Evolutionary conservation across 495 filamentous ascomycete genomes (phyloP), one percentile per base, ranked within the genome.

Genomic region (Penicillium macrosclerotiorum): DNA sequence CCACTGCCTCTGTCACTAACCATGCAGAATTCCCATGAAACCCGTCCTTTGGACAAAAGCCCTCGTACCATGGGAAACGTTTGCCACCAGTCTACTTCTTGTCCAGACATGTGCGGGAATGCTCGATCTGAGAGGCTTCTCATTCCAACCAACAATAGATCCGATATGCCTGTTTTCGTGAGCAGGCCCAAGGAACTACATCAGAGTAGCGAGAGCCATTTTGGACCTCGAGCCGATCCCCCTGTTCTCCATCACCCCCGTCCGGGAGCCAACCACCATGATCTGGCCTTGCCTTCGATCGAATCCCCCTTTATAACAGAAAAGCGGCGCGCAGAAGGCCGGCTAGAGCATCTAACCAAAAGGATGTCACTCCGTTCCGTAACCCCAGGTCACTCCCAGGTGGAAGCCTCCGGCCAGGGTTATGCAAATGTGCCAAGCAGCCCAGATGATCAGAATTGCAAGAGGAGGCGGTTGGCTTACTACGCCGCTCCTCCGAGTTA

Each of bases 271-370:
- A 54, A 55, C 25, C 52, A 54, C 31, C 64, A 68, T 54, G 65
- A 70, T 23, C 54, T 45, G 31, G 55, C 57, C 26, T 49, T 74
- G 7, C 71, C 71, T 13, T 74, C 71, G 29, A 69, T 74, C 46
- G 71, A 74, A 47, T 49, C 36, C 37, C 48, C 63, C 29, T 44
- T 59, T 27, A 49, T 63, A 13, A 20, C 34, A 27, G 63, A 69
- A 23, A 59, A 34, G 46, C 60, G 58, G 42, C 54, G 49, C 9
- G 34, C 48, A 32, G 64, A 66, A 37, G 53, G 45, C 32, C 55
- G 57, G 22, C 55, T 71, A 42, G 63, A 66, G 9, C 47, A 55
- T 20, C 51, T 69, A 47, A 47, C 63, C 13, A 56, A 60, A 37
- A 60, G 54, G 52, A 72, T 71, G 60, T 60, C 59, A 16, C 62